Conservation (phyloP, 2,329 filamentous ascomycete species). For the Purpureocillium takamizusanense region DNA sequence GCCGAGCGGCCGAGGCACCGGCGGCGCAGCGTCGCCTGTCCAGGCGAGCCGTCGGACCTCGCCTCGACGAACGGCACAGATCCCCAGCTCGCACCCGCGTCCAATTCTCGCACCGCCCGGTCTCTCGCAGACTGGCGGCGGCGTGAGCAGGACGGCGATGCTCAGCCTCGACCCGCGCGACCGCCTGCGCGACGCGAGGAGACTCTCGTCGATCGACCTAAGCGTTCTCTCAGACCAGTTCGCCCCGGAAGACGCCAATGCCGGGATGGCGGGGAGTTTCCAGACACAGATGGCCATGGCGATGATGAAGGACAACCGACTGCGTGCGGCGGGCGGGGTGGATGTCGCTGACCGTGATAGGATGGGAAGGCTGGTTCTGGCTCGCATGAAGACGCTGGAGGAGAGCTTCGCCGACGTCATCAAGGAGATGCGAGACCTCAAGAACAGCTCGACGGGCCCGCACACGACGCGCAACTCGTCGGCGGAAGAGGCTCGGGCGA, state of each 20-base stretch:
- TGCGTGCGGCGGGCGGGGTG: slow-evolving; percentile 32
- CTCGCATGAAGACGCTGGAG: slow-evolving; percentile 86
- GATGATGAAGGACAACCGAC: slow-evolving; percentile 46
- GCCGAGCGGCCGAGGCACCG: slow-evolving; percentile 22
- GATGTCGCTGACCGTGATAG: slow-evolving; percentile 47
- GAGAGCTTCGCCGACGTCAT: slow-evolving; percentile 85
- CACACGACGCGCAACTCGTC: slow-evolving; percentile 44
- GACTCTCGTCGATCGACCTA: slow-evolving; percentile 58
- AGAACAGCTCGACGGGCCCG: slow-evolving; percentile 34
- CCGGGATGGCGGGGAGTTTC: slow-evolving; percentile 64
- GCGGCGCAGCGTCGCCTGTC: slow-evolving; percentile 23
- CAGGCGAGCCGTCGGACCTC: slow-evolving; percentile 31
- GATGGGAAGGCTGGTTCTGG: slow-evolving; percentile 73
- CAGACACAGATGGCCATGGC: slow-evolving; percentile 73
- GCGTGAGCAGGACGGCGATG: slow-evolving; percentile 34
- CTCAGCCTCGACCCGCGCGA: slow-evolving; percentile 39
- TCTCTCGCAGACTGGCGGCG: slow-evolving; percentile 24
- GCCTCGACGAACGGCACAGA: slow-evolving; percentile 34
- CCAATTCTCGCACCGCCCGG: slow-evolving; percentile 41
- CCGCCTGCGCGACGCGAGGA: slow-evolving; percentile 27
- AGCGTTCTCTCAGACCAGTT: slow-evolving; percentile 64
- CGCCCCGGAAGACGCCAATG: slow-evolving; percentile 51
- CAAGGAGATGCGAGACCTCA: slow-evolving; percentile 63
- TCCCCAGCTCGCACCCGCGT: slow-evolving; percentile 42
- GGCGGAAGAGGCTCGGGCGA: slow-evolving; percentile 26